A percentile compares a stretch with the other conserved stretches of the same genome.
phyloP scores from a whole-genome alignment of 2,329 filamentous ascomycete genomes.

The Chrysoporthe puriensis region DNA sequence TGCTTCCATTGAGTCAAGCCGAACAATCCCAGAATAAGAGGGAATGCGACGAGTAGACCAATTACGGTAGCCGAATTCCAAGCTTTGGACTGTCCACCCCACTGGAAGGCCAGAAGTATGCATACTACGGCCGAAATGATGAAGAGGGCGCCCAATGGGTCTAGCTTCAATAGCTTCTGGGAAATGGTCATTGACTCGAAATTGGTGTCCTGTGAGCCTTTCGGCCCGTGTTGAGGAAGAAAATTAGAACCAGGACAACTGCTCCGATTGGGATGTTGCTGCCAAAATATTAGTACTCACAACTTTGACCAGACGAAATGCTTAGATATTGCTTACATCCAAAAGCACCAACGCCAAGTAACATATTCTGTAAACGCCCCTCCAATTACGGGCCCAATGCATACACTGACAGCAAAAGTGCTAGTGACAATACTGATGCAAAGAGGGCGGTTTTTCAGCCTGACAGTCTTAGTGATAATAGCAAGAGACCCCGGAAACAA shows the following conservation, averaged over 20 bases:
- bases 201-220: background rate
- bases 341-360: slow-evolving; percentile 5
- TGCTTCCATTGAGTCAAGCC: slow-evolving; percentile 8
- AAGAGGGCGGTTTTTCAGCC: slow-evolving; percentile 33
- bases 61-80: slow-evolving; percentile 6
- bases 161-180: slow-evolving; percentile 11
- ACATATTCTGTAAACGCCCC: slow-evolving; percentile 50
- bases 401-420: slow-evolving; percentile 49
- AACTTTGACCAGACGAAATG: too few species aligned
- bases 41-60: slow-evolving; percentile 14
- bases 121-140: slow-evolving; percentile 16
- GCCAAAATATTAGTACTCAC: background rate
- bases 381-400: slow-evolving; percentile 53
- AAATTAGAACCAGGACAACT: background rate
- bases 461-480: slow-evolving; percentile 41
- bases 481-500: slow-evolving; percentile 45
- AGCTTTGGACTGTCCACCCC: slow-evolving; percentile 7
- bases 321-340: background rate
- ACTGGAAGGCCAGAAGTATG: slow-evolving; percentile 20
- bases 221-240: slow-evolving; percentile 1
- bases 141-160: slow-evolving; percentile 11
- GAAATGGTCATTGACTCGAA: background rate
- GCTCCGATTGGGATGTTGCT: background rate
- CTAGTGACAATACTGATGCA: slow-evolving; percentile 43
- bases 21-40: background rate